Conservation (phyloP, 192 early-diverging fungal genomes). For the Coemansia sp. region DNA sequence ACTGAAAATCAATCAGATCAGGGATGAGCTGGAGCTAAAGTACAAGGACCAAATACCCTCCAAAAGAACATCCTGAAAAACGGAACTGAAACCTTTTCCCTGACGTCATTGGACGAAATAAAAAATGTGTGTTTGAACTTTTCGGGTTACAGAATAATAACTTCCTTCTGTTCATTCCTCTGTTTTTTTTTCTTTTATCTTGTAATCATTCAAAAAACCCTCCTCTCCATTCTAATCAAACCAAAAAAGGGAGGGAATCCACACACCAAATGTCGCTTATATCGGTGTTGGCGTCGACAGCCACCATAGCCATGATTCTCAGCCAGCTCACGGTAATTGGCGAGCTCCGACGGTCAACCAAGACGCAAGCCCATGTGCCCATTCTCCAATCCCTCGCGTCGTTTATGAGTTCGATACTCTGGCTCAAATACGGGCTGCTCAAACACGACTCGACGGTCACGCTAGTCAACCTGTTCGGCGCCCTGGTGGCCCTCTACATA, state of each 20-base stretch:
- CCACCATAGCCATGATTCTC: conserved; percentile 34
- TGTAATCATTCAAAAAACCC: not conserved
- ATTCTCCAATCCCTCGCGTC: conserved; percentile 31
- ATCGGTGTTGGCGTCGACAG: conserved; percentile 15
- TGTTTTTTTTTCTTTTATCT: not conserved
- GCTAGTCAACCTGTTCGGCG: conserved; percentile 19
- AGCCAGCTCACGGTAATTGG: conserved; percentile 33
- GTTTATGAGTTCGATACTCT: conserved; percentile 33
- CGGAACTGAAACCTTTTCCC: no score
- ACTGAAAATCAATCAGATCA: not conserved
- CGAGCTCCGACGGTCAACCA: conserved; percentile 13
- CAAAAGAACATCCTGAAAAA: no score
- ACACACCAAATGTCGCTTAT: conserved; percentile 4
- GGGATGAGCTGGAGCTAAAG: not conserved
- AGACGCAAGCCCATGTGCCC: conserved; percentile 12
- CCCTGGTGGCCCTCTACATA: conserved; percentile 21
- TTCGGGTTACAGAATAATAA: no score
- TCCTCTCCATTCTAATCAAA: no score
- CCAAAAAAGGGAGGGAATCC: not conserved
- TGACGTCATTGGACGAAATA: no score
- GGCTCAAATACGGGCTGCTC: conserved; percentile 43
- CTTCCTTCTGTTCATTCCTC: not conserved
- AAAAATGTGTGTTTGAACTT: not conserved
- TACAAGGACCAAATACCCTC: not conserved
- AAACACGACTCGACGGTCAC: conserved; percentile 14